Evolutionary conservation across 805 yeast species (phyloP).

Genomic region (Groenewaldozyma tartarivorans): DNA sequence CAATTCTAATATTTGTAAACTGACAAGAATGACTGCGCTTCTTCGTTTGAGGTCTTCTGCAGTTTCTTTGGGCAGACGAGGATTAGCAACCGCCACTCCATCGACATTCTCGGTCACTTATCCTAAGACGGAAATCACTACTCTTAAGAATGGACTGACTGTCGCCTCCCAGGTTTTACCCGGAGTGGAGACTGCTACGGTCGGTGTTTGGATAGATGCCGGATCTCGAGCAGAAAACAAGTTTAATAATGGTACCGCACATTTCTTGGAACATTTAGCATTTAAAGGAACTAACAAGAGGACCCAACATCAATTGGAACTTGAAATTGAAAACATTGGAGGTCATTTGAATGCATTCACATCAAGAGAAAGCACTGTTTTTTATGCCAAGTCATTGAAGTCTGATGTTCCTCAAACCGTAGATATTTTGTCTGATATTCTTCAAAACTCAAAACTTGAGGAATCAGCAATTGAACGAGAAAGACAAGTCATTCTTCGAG

Average conservation of each 20-base stretch:
- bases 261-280: conserved; percentile 91
- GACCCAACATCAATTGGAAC: conserved; percentile 72
- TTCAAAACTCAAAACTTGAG: conserved; percentile 78
- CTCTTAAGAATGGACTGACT: conserved; percentile 82
- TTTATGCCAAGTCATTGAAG: conserved; percentile 80
- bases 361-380: conserved; percentile 94
- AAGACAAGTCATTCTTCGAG: conserved; percentile 92
- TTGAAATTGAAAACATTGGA: conserved; percentile 93
- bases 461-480: conserved; percentile 85
- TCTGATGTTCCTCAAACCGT: conserved; percentile 77
- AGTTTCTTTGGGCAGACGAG: not conserved
- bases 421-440: conserved; percentile 79
- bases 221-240: conserved; percentile 92
- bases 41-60: conserved; percentile 3
- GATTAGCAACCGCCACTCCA: no score
- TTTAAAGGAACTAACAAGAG: conserved; percentile 87
- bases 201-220: conserved; percentile 97
- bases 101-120: conserved; percentile 12
- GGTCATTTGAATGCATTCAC: conserved; percentile 98
- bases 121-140: conserved; percentile 55
- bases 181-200: conserved; percentile 86
- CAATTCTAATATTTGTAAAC: not conserved
- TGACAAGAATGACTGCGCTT: conserved; percentile 2
- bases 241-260: conserved; percentile 90
- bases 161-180: conserved; percentile 89